Percentiles rank a stretch among this genome's conserved stretches.
Conservation (phyloP, 805 yeast genomes). For the Saturnispora diversa region DNA sequence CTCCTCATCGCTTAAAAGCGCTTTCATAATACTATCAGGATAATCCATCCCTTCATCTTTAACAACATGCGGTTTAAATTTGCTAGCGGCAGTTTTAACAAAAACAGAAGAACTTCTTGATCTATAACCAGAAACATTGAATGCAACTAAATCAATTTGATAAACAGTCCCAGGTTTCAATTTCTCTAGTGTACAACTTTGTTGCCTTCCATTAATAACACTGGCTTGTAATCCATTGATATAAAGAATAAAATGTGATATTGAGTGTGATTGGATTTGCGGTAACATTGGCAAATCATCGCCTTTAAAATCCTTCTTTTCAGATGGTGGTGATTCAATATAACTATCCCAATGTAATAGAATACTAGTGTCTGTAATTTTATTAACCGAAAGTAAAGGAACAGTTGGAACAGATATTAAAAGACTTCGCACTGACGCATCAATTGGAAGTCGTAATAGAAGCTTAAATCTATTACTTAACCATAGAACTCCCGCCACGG, state of each 20-base stretch:
- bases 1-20: constrained; percentile 30
- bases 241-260: constrained; percentile 32
- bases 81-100: constrained; percentile 29
- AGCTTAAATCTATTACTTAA: constrained; percentile 23
- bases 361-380: constrained; percentile 38
- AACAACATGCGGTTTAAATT: constrained; percentile 8
- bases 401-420: constrained; percentile 48
- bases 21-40: constrained; percentile 32
- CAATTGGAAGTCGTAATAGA: constrained; percentile 35
- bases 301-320: background rate
- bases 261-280: constrained; percentile 20
- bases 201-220: constrained; percentile 29
- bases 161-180: constrained; percentile 32
- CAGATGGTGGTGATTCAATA: constrained; percentile 1
- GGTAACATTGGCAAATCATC: constrained; percentile 19
- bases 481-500: constrained; percentile 25
- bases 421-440: constrained; percentile 37
- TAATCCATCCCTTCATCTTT: constrained; percentile 28
- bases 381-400: constrained; percentile 48
- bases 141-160: constrained; percentile 37
- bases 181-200: constrained; percentile 30
- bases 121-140: constrained; percentile 33
- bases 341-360: constrained; percentile 47
- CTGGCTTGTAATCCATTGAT: constrained; percentile 34
- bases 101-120: constrained; percentile 35